Base-by-base conservation (phyloP, 1,139 yeast species). In the Petasospora rhodanensis region DNA sequence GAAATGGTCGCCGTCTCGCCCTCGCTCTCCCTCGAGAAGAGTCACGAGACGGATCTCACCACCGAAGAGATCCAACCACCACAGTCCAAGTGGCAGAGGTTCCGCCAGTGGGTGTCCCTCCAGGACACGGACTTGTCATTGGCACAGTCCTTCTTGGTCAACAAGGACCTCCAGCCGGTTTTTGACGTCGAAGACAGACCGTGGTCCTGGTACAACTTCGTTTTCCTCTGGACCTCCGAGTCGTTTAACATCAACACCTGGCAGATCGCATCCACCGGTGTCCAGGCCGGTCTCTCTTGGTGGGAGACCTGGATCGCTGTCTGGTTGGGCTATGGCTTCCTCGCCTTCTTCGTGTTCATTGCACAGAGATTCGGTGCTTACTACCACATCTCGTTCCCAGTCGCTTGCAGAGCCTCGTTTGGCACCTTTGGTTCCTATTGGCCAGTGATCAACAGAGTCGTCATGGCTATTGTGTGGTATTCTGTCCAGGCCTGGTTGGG, bases 271-370 rank as follows among this genome's bases (percentile, higher is more conserved):
- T 78, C 91, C 4, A 80, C 93, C 1, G 93, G 94, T 43, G 79
- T 80, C 39, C 64, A 64, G 32, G 71, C 74, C 24, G 91, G 91
- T 7, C 64, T 85, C 61, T 74, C 80, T 13, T 84, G 94, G 94
- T 85, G 94, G 93, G 87, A 78, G 56, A 78, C 83, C 13, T 85
- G 94, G 94, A 56, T 84, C 22, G 72, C 89, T 0, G 89, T 85
- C 14, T 83, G 94, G 93, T 45, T 78, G 15, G 86, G 86, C 11
- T 79, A 79, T 54, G 54, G 65, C 21, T 55, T 78, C 31, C 73
- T 76, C 40, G 82, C 81, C 47, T 47, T 68, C 2, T 79, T 80
- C 50, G 80, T 83, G 33, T 70, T 73, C 16, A 54, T 76, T 14
- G 70, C 80, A 21, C 80, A 89, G 20, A 65, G 89, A 47, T 70